Percentiles rank a stretch among this genome's conserved stretches.
Conservation (phyloP, 1,284 basidiomycete genomes). For the Trichosporon sp. region DNA sequence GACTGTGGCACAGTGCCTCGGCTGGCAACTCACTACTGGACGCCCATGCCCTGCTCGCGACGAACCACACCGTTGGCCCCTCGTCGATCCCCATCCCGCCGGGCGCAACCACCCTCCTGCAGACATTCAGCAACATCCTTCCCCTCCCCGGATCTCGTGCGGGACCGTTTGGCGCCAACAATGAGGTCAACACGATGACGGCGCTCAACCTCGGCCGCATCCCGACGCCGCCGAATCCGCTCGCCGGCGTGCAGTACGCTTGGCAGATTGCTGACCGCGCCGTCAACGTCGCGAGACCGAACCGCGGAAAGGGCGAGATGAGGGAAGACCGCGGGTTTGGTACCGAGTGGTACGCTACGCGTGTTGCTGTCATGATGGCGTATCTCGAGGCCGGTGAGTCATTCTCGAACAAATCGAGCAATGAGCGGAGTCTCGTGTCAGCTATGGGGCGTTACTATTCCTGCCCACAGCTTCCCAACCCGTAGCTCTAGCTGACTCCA, state of each 20-base stretch:
- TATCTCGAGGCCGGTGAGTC: constrained; percentile 47
- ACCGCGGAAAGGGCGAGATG: constrained; percentile 39
- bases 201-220: constrained; percentile 11
- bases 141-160: constrained; percentile 33
- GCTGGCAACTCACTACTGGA: not conserved
- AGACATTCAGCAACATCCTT: constrained; percentile 33
- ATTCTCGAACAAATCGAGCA: too few species aligned
- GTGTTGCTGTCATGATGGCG: constrained; percentile 41
- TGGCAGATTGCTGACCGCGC: constrained; percentile 50
- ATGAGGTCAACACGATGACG: constrained; percentile 10
- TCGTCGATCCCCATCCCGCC: constrained; percentile 43
- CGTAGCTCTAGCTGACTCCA: constrained; percentile 24
- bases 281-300: constrained; percentile 31
- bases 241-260: constrained; percentile 46
- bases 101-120: constrained; percentile 22
- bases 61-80: constrained; percentile 30
- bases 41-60: constrained; percentile 43
- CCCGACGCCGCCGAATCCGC: constrained; percentile 34
- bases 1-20: constrained; percentile 29
- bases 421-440: too few species aligned
- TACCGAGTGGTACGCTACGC: constrained; percentile 49
- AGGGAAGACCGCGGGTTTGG: constrained; percentile 49
- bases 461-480: too few species aligned
- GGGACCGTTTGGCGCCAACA: not conserved
- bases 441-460: too few species aligned